Evolutionary conservation across 2,329 filamentous ascomycete species (phyloP).

Genomic region (Massarina eburnea): DNA sequence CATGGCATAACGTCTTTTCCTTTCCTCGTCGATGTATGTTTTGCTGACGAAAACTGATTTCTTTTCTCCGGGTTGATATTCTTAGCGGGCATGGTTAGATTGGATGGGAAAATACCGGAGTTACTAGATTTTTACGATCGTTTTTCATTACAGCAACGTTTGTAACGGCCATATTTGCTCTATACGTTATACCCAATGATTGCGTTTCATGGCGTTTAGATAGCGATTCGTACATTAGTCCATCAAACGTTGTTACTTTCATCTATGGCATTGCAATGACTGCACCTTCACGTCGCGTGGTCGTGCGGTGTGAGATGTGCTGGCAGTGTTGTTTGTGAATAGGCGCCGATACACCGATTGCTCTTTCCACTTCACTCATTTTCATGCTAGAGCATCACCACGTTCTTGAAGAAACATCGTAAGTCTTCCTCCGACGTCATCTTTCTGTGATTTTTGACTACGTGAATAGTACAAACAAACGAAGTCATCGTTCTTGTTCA

Average conservation of each 20-base stretch:
- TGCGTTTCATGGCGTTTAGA: neutral
- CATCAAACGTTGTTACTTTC: neutral
- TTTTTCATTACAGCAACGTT: no score
- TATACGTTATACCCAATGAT: slow-evolving; percentile 1
- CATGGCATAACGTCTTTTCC: no score
- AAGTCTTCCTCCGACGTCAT: no score
- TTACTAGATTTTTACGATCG: no score
- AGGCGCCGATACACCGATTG: neutral
- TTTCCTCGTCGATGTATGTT: no score
- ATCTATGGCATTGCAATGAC: no score
- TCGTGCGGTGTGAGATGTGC: neutral
- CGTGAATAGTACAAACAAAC: neutral
- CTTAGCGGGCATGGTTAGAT: no score
- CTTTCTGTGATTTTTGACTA: no score
- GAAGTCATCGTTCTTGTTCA: neutral
- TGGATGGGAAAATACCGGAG: no score
- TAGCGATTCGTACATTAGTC: neutral
- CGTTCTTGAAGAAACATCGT: neutral
- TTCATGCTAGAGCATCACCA: neutral
- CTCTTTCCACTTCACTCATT: neutral
- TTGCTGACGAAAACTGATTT: no score
- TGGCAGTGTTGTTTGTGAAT: neutral
- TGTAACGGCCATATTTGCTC: neutral
- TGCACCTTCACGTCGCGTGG: no score
- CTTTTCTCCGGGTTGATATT: no score